A percentile compares a stretch with the other conserved stretches of the same genome.
phyloP scores from a whole-genome alignment of 75 land plant genomes.

The Sequoia sempervirens region DNA sequence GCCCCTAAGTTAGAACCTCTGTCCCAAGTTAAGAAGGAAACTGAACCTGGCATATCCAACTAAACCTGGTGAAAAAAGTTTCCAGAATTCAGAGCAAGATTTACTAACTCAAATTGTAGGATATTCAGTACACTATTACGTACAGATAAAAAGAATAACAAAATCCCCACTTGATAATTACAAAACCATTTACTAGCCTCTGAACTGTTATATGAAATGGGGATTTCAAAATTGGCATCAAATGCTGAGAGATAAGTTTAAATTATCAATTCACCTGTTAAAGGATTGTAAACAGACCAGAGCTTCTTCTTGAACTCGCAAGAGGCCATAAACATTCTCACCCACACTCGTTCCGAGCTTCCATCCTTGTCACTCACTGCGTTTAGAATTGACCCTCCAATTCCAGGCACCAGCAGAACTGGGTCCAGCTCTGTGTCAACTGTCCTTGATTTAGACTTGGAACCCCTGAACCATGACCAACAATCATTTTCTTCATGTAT shows the following conservation, averaged over 20 bases:
- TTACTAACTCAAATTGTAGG: background rate
- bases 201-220: background rate
- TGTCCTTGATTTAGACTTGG: background rate
- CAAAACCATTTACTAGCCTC: no score
- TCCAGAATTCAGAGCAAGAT: background rate
- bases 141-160: background rate
- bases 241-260: background rate
- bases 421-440: conserved; percentile 43
- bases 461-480: background rate
- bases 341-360: conserved; percentile 73
- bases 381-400: conserved; percentile 78
- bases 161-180: background rate
- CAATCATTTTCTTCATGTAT: conserved; percentile 2
- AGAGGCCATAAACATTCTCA: conserved; percentile 66
- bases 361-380: conserved; percentile 55
- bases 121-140: background rate
- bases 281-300: conserved; percentile 74
- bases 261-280: conserved; percentile 41
- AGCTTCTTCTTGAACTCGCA: conserved; percentile 68
- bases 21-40: no score
- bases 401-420: conserved; percentile 77
- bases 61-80: background rate
- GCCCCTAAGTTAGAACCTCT: background rate
- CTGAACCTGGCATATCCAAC: background rate
- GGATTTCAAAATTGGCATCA: background rate